phyloP scores from a whole-genome alignment of 1,284 basidiomycete species.

The Tremellales sp. region DNA sequence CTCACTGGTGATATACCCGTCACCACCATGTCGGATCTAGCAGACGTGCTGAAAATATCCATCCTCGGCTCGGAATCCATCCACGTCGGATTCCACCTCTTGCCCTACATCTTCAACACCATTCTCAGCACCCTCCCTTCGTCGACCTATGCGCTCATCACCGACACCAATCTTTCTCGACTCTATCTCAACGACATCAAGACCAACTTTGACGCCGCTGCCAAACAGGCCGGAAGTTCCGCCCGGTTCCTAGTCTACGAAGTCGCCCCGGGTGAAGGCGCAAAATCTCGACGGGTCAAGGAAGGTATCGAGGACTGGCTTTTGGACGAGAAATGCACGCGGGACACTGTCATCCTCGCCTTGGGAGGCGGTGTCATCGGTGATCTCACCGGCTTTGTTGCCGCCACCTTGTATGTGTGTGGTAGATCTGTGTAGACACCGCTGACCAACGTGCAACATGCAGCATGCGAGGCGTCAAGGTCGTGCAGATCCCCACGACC shows the following conservation, averaged over 20 bases:
- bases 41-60: conserved; percentile 58
- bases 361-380: conserved; percentile 96
- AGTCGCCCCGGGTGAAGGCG: conserved; percentile 85
- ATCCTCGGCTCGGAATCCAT: conserved; percentile 85
- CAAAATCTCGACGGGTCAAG: conserved; percentile 88
- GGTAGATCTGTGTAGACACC: background rate
- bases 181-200: conserved; percentile 70
- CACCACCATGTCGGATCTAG: conserved; percentile 29
- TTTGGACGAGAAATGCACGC: conserved; percentile 78
- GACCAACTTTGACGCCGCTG: conserved; percentile 59
- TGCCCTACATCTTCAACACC: conserved; percentile 77
- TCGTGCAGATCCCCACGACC: conserved; percentile 95
- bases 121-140: conserved; percentile 71
- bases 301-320: conserved; percentile 93
- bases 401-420: conserved; percentile 93
- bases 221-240: conserved; percentile 42
- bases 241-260: conserved; percentile 74
- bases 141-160: conserved; percentile 88
- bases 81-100: conserved; percentile 86
- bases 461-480: conserved; percentile 83
- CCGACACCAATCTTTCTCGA: conserved; percentile 81
- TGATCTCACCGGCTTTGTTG: conserved; percentile 92
- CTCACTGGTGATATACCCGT: too few relatives aligned
- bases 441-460: background rate
- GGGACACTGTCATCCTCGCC: conserved; percentile 90